phyloP scores from a whole-genome alignment of 2,329 filamentous ascomycete species.

The Herpomyces periplanetae region DNA sequence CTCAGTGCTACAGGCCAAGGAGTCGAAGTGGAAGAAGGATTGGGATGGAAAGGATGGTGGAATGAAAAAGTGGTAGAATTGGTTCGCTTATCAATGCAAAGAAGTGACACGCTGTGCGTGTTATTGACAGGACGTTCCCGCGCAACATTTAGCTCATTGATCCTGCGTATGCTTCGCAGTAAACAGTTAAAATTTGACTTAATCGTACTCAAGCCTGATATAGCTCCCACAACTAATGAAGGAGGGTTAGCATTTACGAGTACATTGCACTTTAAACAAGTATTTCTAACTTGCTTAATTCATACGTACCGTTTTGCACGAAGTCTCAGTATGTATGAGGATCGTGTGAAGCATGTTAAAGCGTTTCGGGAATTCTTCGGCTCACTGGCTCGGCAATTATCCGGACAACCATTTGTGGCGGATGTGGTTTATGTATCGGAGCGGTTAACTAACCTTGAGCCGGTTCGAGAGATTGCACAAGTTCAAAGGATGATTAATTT shows the following conservation, averaged over 20 bases:
- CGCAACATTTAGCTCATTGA: conserved; percentile 28
- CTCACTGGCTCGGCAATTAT: conserved; percentile 8
- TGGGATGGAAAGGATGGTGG: conserved; percentile 78
- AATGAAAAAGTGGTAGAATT: conserved; percentile 55
- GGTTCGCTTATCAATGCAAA: conserved; percentile 36
- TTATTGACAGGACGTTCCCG: conserved; percentile 60
- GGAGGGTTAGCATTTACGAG: too few species aligned
- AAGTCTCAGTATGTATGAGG: conserved; percentile 33
- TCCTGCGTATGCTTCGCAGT: conserved; percentile 39
- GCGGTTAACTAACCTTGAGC: conserved; percentile 27
- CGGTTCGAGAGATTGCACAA: conserved; percentile 36
- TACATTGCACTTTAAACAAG: conserved; percentile 76
- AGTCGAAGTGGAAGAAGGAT: conserved; percentile 34
- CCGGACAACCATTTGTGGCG: conserved; percentile 22
- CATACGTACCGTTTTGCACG: conserved; percentile 46
- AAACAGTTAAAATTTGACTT: conserved; percentile 58
- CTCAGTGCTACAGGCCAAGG: conserved; percentile 56
- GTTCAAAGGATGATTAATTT: conserved; percentile 60
- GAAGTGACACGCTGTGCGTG: conserved; percentile 48
- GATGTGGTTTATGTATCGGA: conserved; percentile 66
- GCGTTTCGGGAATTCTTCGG: conserved; percentile 52
- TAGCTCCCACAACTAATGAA: conserved; percentile 34
- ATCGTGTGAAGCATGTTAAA: conserved; percentile 23
- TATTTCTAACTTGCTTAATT: conserved; percentile 37
- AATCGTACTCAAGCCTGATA: conserved; percentile 45